phyloP scores from a whole-genome alignment of 371 early-diverging fungal species.

The Funneliformis caledonium region DNA sequence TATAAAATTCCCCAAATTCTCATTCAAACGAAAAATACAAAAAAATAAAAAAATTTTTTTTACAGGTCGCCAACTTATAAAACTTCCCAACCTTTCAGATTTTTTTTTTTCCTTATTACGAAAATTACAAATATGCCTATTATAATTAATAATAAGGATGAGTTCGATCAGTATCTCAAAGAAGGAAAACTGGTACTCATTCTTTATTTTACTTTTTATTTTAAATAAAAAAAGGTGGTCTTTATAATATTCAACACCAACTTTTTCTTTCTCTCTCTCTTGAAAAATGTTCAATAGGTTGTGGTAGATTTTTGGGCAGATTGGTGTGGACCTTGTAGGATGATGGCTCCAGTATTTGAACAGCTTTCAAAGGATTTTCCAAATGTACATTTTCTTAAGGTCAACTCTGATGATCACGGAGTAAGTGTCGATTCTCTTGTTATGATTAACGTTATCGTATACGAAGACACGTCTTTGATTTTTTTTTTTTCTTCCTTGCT shows the following conservation, averaged over 20 bases:
- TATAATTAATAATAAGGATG: too few species aligned
- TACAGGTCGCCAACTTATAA: too few species aligned
- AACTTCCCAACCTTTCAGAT: too few species aligned
- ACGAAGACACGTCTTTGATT: too few species aligned
- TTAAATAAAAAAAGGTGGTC: not conserved
- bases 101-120: too few species aligned
- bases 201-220: not conserved
- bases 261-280: not conserved
- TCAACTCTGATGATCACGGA: slow-evolving; percentile 76
- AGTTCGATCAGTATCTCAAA: not conserved
- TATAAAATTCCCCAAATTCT: too few species aligned
- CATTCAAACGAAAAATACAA: too few species aligned
- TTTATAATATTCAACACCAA: not conserved
- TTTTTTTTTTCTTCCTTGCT: too few species aligned
- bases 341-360: slow-evolving; percentile 78
- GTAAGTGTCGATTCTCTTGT: slow-evolving; percentile 40
- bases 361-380: slow-evolving; percentile 58
- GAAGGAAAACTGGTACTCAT: not conserved
- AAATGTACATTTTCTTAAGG: slow-evolving; percentile 77
- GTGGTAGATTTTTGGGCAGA: slow-evolving; percentile 45
- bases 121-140: too few species aligned
- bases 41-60: too few species aligned
- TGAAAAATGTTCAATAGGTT: slow-evolving; percentile 14
- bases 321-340: slow-evolving; percentile 79
- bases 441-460: too few species aligned